These are phyloP conservation scores for Calcarisporium arbuscula DNA, from an alignment of 2,329 filamentous ascomycete genomes.

Conservation along the genomic window DNA sequence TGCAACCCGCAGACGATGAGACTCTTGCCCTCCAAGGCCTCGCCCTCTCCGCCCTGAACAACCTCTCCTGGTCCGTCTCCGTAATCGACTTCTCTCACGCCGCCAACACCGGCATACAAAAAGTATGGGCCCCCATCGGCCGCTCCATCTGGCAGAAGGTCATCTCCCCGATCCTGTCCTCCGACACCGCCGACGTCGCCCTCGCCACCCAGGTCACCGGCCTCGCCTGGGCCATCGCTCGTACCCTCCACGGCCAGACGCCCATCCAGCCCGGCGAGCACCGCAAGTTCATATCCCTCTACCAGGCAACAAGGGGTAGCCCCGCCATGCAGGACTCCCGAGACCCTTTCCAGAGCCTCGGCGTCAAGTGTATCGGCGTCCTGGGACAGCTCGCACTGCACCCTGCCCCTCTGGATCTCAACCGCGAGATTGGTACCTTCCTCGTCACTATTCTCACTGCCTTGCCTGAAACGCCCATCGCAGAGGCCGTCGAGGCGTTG, in stretches of 20 bases:
- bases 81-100: constrained; percentile 51
- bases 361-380: constrained; percentile 61
- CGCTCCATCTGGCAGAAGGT: constrained; percentile 52
- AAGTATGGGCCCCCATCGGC: constrained; percentile 47
- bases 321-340: constrained; percentile 21
- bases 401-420: constrained; percentile 45
- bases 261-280: constrained; percentile 49
- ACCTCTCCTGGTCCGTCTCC: constrained; percentile 61
- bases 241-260: constrained; percentile 41
- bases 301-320: constrained; percentile 47
- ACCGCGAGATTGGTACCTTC: constrained; percentile 59
- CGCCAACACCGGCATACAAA: constrained; percentile 45
- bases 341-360: constrained; percentile 56
- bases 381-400: constrained; percentile 56
- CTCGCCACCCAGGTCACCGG: constrained; percentile 59
- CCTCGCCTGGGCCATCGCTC: constrained; percentile 59
- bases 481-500: constrained; percentile 56
- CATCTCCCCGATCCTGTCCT: constrained; percentile 50
- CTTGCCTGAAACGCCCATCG: constrained; percentile 46
- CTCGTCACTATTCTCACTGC: constrained; percentile 48
- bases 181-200: constrained; percentile 54
- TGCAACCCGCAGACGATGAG: constrained; percentile 33
- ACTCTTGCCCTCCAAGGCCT: constrained; percentile 41
- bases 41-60: constrained; percentile 57
- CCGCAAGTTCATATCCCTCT: constrained; percentile 58